Evolutionary conservation across 2,329 filamentous ascomycete genomes (phyloP).

Genomic region (Aotearoamyces nothofagi): DNA sequence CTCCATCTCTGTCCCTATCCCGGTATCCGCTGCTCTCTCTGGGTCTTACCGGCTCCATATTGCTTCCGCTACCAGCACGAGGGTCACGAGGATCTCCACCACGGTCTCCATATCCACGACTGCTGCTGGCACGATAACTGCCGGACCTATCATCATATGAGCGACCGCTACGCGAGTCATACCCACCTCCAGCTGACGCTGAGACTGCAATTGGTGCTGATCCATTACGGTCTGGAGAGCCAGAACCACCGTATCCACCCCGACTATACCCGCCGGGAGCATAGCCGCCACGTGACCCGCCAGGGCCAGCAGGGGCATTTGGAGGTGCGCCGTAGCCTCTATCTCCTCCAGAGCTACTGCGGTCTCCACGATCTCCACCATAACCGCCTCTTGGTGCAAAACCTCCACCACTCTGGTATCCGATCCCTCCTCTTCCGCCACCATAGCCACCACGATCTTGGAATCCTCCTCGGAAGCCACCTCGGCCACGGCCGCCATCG

Average conservation of each 20-base stretch:
- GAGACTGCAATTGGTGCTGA: conserved; percentile 6
- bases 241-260: conserved; percentile 17
- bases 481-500: conserved; percentile 29
- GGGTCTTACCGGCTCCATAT: conserved; percentile 69
- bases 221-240: conserved; percentile 20
- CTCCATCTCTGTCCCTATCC: conserved; percentile 24
- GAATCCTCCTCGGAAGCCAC: conserved; percentile 27
- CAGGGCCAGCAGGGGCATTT: conserved; percentile 47
- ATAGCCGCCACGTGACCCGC: conserved; percentile 30
- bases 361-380: conserved; percentile 9
- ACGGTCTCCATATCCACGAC: conserved; percentile 31
- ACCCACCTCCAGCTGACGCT: conserved; percentile 28
- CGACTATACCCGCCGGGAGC: conserved; percentile 29
- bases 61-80: conserved; percentile 41
- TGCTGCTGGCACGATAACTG: conserved; percentile 25
- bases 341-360: conserved; percentile 15
- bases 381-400: conserved; percentile 14
- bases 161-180: conserved; percentile 36
- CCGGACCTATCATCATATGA: conserved; percentile 43
- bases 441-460: conserved; percentile 17
- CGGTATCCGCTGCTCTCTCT: conserved; percentile 32
- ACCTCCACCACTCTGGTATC: conserved; percentile 17
- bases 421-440: conserved; percentile 18
- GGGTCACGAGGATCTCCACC: conserved; percentile 24
- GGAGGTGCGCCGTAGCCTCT: conserved; percentile 35